Evolutionary conservation across 805 yeast genomes (phyloP).

Genomic region (Cyberlindnera americana): DNA sequence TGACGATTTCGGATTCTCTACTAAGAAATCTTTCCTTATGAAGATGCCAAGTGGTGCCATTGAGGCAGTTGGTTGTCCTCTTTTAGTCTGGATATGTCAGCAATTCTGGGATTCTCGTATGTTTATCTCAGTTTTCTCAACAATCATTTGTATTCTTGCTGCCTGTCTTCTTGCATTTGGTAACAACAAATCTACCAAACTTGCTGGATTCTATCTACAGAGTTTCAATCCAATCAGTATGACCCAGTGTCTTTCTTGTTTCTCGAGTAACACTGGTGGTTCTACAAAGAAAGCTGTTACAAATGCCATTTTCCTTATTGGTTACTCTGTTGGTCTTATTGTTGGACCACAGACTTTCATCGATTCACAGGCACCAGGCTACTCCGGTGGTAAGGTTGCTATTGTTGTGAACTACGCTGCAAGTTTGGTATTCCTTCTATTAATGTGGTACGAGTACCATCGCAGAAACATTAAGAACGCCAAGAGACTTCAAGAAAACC

Average conservation of each 20-base stretch:
- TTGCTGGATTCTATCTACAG: slow-evolving; percentile 8
- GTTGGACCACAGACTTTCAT: neutral
- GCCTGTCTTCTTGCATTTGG: slow-evolving; percentile 29
- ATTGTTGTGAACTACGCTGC: slow-evolving; percentile 47
- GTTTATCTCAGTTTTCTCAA: slow-evolving; percentile 28
- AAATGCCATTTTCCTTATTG: slow-evolving; percentile 54
- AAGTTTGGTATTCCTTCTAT: slow-evolving; percentile 35
- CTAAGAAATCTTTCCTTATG: slow-evolving; percentile 24
- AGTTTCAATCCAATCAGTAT: slow-evolving; percentile 28
- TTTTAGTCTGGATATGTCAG: neutral
- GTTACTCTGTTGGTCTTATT: slow-evolving; percentile 56
- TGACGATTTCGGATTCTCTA: slow-evolving; percentile 22
- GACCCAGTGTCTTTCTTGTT: slow-evolving; percentile 25
- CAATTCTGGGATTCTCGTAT: slow-evolving; percentile 21
- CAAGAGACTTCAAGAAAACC: slow-evolving; percentile 1
- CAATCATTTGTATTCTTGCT: slow-evolving; percentile 26
- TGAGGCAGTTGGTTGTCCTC: slow-evolving; percentile 23
- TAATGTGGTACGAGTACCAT: slow-evolving; percentile 34
- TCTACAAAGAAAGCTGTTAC: slow-evolving; percentile 62
- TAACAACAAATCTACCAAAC: slow-evolving; percentile 3
- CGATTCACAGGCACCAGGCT: too few relatives aligned
- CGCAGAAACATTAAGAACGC: slow-evolving; percentile 33
- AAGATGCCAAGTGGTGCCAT: slow-evolving; percentile 25
- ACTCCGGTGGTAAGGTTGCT: slow-evolving; percentile 6
- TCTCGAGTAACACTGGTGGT: slow-evolving; percentile 57